Evolutionary conservation across 768 basidiomycete species (phyloP), one percentile per base, ranked within the genome.

Genomic region (Rhodotorula kratochvilovae): DNA sequence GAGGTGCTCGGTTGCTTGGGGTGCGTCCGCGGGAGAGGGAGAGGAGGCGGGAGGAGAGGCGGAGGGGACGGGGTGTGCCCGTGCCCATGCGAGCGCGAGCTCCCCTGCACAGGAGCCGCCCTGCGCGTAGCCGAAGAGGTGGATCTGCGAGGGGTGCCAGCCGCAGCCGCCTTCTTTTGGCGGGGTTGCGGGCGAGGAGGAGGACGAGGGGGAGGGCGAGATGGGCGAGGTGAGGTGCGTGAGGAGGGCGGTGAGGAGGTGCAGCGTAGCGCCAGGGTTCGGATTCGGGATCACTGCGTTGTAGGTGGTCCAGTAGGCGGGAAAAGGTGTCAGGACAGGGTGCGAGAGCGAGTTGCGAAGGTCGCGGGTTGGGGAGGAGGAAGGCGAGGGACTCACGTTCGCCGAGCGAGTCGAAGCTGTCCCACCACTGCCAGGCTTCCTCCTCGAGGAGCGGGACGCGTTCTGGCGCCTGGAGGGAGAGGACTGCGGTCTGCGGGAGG

Each of bases 111-210:
- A 85, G 29, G 84, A 87, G 1, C 90, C 93, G 1, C 92, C 92
- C 79, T 96, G 92, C 0, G 85, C 90, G 73, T 91, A 96, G 5
- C 92, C 92, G 67, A 94, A 90, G 57, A 92, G 78, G 78, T 96
- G 92, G 51, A 96, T 88, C n/a, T 84, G 83, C 17, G 85, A 68
- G 0, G 84, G 76, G 12, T 87, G 82, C 92, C 92, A 96, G 1
- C 80, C 72, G 76, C 87, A 90, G 7, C 60, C 53, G 45, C 48
- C 51, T 6, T 4, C 15, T 16, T 45, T 48, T 0, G 45, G 0
- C 3, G 63, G 43, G 0, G 29, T 3, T 1, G 85, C 84, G 11
- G 79, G 71, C 25, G 61, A 93, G 84, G 76, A 89, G 83, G 64
- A 58, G 46, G 51, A 2, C 0, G 63, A 62, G 31, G 19, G 2